These are phyloP conservation scores for Trichoderma sp. DNA, from an alignment of 2,329 filamentous ascomycete genomes.

Conservation along the genomic window DNA sequence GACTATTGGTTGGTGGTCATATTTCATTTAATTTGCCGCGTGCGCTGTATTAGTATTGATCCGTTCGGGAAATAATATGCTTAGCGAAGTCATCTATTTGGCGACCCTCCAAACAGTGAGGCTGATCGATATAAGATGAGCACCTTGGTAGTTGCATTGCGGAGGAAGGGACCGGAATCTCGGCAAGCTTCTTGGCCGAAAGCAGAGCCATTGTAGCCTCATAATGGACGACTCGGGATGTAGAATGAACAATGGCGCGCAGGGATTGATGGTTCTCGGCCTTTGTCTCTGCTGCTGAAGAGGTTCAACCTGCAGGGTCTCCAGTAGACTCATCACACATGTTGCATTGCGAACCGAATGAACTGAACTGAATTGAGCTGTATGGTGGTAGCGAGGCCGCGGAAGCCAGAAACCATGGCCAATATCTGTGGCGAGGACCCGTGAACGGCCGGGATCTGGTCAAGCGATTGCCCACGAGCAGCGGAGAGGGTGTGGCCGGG, in stretches of 20 bases:
- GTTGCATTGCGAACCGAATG: background rate
- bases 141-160: background rate
- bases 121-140: slow-evolving; percentile 4
- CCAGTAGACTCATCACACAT: background rate
- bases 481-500: background rate
- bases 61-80: slow-evolving; percentile 1
- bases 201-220: background rate
- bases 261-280: background rate
- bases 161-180: background rate
- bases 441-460: background rate
- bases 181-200: background rate
- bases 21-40: background rate
- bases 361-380: background rate
- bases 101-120: background rate
- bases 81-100: background rate
- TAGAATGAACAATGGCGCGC: background rate
- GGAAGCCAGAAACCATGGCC: background rate
- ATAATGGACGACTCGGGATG: too few species aligned
- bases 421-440: background rate
- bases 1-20: background rate
- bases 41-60: background rate
- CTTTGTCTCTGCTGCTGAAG: background rate
- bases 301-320: background rate
- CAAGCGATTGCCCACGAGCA: background rate
- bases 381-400: background rate